A percentile compares a stretch with the other conserved stretches of the same genome.
Conservation (phyloP, 805 yeast genomes). For the Nakazawaea pomicola region DNA sequence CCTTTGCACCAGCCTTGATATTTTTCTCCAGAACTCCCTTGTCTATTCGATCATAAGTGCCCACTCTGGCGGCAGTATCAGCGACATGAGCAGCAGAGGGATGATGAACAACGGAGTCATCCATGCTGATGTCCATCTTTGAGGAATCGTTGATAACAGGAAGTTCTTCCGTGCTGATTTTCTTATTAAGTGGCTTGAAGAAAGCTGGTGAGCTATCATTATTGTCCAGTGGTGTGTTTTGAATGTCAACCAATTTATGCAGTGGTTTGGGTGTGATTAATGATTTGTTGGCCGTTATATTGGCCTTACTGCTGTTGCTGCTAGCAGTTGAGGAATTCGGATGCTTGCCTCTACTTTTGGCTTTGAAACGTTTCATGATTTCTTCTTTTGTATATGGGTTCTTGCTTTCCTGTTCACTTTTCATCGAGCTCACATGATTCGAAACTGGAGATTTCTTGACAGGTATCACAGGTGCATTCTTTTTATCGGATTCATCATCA, state of each 20-base stretch:
- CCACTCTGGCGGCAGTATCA: too few relatives aligned
- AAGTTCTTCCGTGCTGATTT: neutral
- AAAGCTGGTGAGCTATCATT: slow-evolving; percentile 2
- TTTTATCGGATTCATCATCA: neutral
- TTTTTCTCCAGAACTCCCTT: too few relatives aligned
- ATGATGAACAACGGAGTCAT: neutral
- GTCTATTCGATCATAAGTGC: too few relatives aligned
- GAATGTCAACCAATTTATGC: neutral
- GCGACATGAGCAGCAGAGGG: too few relatives aligned
- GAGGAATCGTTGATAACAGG: too few relatives aligned
- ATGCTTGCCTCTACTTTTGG: slow-evolving; percentile 5
- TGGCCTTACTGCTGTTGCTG: too few relatives aligned
- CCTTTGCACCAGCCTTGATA: too few relatives aligned
- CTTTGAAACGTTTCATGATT: slow-evolving; percentile 16
- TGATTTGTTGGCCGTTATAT: slow-evolving; percentile 16
- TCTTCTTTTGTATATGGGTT: slow-evolving; percentile 14
- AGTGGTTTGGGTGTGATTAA: neutral
- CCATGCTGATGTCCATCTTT: neutral
- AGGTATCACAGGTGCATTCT: slow-evolving; percentile 1
- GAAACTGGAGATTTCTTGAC: neutral
- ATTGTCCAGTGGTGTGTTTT: slow-evolving; percentile 4
- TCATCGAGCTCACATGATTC: too few relatives aligned
- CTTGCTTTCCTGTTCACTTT: too few relatives aligned
- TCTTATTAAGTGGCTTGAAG: neutral
- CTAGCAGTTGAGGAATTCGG: neutral